phyloP scores from a whole-genome alignment of 352 stramenopile genomes.

The Phytophthora cryptogea region DNA sequence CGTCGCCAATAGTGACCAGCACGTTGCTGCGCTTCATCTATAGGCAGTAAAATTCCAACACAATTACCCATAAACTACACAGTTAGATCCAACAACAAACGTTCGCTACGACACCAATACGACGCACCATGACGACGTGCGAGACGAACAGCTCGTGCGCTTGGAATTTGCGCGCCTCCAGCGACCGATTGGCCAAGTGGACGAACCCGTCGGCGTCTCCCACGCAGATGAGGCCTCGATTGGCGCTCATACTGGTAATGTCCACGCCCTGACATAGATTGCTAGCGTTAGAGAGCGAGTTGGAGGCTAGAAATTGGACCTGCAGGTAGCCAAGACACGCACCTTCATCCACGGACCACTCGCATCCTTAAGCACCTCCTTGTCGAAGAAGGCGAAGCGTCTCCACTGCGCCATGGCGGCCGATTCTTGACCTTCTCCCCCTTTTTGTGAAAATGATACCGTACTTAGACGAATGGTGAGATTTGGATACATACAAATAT shows the following conservation, averaged over 20 bases:
- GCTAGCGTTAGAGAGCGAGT: conserved; percentile 12
- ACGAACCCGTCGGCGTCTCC: conserved; percentile 84
- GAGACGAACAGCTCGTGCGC: conserved; percentile 88
- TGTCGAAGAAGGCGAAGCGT: conserved; percentile 91
- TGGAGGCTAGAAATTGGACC: not conserved
- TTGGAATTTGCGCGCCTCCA: conserved; percentile 84
- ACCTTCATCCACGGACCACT: conserved; percentile 88
- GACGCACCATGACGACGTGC: conserved; percentile 84
- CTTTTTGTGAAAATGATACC: conserved; percentile 25
- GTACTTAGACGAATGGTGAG: conserved; percentile 11
- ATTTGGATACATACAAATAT: conserved; percentile 2
- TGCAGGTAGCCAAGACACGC: conserved; percentile 9
- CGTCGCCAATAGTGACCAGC: conserved; percentile 84
- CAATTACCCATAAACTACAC: not conserved
- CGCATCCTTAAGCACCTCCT: conserved; percentile 84
- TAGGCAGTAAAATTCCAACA: conserved; percentile 1
- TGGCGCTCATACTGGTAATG: conserved; percentile 87
- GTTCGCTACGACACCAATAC: not conserved
- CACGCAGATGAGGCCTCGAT: conserved; percentile 85
- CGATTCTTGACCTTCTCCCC: conserved; percentile 20
- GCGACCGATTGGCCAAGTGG: conserved; percentile 81
- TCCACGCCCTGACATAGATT: conserved; percentile 64
- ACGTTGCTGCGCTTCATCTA: conserved; percentile 91
- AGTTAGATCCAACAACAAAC: not conserved
- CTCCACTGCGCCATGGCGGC: conserved; percentile 83